Conservation (phyloP, 2,329 filamentous ascomycete genomes). For the Diaporthe longicolla region DNA sequence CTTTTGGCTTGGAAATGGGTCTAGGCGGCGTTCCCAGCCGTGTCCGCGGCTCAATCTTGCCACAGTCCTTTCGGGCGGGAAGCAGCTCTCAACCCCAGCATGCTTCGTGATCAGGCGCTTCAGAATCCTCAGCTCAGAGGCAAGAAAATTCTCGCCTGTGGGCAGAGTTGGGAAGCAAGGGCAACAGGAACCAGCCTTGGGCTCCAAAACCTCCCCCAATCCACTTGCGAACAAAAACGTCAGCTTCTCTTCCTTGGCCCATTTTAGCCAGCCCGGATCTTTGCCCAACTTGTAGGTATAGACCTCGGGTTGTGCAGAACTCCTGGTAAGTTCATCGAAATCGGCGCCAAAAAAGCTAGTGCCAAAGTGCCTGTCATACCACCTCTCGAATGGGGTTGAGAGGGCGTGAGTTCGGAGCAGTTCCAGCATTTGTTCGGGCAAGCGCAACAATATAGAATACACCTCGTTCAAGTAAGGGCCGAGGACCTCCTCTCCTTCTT, state of each 20-base stretch:
- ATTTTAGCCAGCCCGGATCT: not conserved
- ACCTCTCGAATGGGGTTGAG: not conserved
- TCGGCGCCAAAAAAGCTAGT: not conserved
- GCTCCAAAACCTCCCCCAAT: not conserved
- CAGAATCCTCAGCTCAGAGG: not conserved
- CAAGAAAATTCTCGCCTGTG: not conserved
- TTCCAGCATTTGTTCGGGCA: not conserved
- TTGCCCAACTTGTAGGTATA: not conserved
- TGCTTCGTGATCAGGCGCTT: not conserved
- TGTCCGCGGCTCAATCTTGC: not conserved
- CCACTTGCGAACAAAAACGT: not conserved
- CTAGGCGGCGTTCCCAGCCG: not conserved
- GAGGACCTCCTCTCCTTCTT: not conserved
- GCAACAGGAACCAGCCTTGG: not conserved
- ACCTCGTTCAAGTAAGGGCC: not conserved
- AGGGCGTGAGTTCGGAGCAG: too few species aligned
- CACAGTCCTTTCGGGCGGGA: not conserved
- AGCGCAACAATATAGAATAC: not conserved
- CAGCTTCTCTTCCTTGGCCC: rapidly evolving
- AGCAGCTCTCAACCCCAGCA: not conserved
- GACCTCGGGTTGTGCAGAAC: rapidly evolving
- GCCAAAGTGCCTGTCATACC: not conserved
- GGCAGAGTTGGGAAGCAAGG: not conserved
- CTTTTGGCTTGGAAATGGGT: not conserved
- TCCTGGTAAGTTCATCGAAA: not conserved